Evolutionary conservation across 345 rosid genomes (phyloP), one percentile per base, ranked within the genome.

Genomic region (Populus ilicifolia): DNA sequence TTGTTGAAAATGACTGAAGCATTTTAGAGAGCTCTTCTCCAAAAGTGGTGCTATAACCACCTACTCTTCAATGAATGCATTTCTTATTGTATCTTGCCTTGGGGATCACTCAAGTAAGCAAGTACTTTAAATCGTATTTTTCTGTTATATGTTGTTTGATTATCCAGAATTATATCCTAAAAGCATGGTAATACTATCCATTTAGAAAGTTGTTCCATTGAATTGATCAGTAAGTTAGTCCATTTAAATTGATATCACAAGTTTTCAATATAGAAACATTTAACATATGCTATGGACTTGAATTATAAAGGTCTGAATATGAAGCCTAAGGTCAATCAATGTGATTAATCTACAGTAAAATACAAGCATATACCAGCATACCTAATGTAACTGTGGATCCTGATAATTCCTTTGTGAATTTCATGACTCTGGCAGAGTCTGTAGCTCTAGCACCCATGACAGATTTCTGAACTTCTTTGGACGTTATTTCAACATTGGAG

Each of bases 401-500:
- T 2, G 97, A 91, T 41, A 96, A 91, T 74, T 87, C 91, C 84
- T 89, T 92, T 0, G 85, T 96, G 89, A 96, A 92, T 88, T 92
- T 96, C 83, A 83, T 81, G 82, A 96, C 85, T 83, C 99, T 91
- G 27, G 97, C 94, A 30, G 94, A 87, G 81, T 96, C 98, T 3
- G 94, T 89, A 65, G 99, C 89, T 89, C 98, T 86, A 69, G 91
- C 88, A 78, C 95, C 98, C 30, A 92, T 80, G 65, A 83, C 68
- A 5, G 83, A 20, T 80, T 89, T 93, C 61, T 82, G 91, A 20
- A 77, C 84, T 77, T 92, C 91, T 80, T 83, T 89, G 20, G 88
- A 72, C 62, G 70, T 54, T 74, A 54, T 84, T 70, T 90, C 95
- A 43, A 79, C 52, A 76, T 84, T 85, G 3, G 90, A 89, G 75